These are phyloP conservation scores for Monilinia aucupariae DNA, from an alignment of 2,329 filamentous ascomycete genomes.

Conservation along the genomic window DNA sequence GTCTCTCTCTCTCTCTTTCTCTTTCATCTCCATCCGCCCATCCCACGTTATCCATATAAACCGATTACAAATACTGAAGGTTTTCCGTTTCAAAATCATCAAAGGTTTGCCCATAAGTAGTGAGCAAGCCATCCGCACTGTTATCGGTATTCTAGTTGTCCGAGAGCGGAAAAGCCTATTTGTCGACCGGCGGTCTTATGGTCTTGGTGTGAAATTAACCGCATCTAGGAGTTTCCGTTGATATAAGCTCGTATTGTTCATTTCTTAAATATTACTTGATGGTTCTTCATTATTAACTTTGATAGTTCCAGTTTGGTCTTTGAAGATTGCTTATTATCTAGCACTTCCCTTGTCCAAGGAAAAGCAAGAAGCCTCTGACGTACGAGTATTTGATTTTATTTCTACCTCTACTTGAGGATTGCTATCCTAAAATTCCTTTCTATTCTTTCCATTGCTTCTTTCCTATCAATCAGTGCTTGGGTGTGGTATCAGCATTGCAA, in stretches of 20 bases:
- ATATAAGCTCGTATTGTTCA: not conserved
- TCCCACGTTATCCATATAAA: too few relatives aligned
- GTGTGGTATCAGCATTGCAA: not conserved
- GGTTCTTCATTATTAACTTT: not conserved
- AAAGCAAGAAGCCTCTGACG: not conserved
- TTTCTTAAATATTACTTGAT: not conserved
- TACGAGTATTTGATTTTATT: conserved; percentile 1
- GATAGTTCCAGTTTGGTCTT: not conserved
- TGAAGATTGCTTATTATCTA: not conserved
- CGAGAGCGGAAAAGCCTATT: conserved; percentile 1
- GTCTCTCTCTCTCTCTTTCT: not conserved
- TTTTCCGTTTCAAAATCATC: conserved; percentile 1
- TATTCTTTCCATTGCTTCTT: not conserved
- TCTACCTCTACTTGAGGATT: not conserved
- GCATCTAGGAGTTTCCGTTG: not conserved
- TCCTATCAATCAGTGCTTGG: not conserved
- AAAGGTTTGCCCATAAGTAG: not conserved
- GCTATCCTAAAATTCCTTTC: not conserved
- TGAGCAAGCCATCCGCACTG: not conserved
- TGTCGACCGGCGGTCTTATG: not conserved
- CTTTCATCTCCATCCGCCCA: too few relatives aligned
- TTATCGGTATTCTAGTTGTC: conserved; percentile 5
- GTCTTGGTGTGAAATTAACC: too few relatives aligned
- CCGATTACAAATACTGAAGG: not conserved
- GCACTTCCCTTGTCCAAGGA: not conserved